Percentiles rank a stretch among this genome's conserved stretches.
These are phyloP conservation scores for Saccharomycopsis selenospora DNA, from an alignment of 805 yeast genomes.

Conservation along the genomic window DNA sequence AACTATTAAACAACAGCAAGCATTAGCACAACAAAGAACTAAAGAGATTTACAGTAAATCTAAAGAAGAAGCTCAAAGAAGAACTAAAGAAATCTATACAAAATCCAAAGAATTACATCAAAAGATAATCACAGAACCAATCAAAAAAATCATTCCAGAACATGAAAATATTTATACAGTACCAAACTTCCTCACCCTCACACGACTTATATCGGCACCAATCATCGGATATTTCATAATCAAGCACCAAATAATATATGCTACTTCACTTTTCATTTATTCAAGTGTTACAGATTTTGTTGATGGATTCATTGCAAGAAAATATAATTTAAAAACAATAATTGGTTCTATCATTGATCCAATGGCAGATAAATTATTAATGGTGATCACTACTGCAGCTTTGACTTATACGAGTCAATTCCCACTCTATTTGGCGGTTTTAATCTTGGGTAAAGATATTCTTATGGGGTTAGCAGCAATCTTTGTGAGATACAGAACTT, in stretches of 20 bases:
- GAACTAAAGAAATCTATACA: slow-evolving; percentile 2
- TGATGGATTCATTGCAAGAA: slow-evolving; percentile 89
- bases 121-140: slow-evolving; percentile 27
- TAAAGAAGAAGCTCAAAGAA: neutral
- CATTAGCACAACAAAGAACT: neutral
- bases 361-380: slow-evolving; percentile 84
- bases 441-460: slow-evolving; percentile 82
- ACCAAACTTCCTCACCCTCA: slow-evolving; percentile 78
- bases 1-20: neutral
- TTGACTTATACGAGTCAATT: slow-evolving; percentile 55
- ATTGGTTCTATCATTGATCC: slow-evolving; percentile 93
- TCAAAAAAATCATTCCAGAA: slow-evolving; percentile 28
- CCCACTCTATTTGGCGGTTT: slow-evolving; percentile 58
- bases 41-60: slow-evolving; percentile 1
- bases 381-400: slow-evolving; percentile 79
- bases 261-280: slow-evolving; percentile 68
- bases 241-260: slow-evolving; percentile 52
- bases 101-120: slow-evolving; percentile 25
- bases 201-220: slow-evolving; percentile 80
- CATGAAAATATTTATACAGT: slow-evolving; percentile 68
- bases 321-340: slow-evolving; percentile 64
- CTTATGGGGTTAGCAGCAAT: slow-evolving; percentile 65
- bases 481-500: slow-evolving; percentile 61
- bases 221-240: slow-evolving; percentile 73
- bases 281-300: slow-evolving; percentile 87